A percentile compares a stretch with the other conserved stretches of the same genome.
These are phyloP conservation scores for Roridomyces roridus DNA, from an alignment of 768 basidiomycete genomes.

Conservation along the genomic window DNA sequence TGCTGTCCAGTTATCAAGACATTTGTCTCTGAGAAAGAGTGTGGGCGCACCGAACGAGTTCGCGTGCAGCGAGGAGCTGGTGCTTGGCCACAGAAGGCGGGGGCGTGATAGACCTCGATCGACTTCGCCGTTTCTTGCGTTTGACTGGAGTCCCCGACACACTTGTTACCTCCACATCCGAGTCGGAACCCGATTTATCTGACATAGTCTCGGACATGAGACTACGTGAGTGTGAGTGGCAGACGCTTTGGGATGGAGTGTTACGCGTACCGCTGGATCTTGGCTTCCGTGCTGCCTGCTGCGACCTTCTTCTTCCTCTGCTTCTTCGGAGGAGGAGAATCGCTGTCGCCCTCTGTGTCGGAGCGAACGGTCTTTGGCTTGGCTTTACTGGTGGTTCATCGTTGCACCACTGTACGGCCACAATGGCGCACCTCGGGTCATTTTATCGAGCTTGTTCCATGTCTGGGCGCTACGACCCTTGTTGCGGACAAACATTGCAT, in stretches of 20 bases:
- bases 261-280: conserved; percentile 46
- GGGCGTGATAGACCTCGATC: conserved; percentile 78
- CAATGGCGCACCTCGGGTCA: conserved; percentile 55
- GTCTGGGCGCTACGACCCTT: conserved; percentile 56
- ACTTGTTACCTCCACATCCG: conserved; percentile 47
- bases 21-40: background rate
- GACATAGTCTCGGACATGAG: conserved; percentile 44
- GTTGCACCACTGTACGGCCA: background rate
- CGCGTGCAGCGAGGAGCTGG: conserved; percentile 60
- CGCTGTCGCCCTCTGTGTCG: conserved; percentile 37
- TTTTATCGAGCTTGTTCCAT: conserved; percentile 66
- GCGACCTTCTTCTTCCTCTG: conserved; percentile 46
- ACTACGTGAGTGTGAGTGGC: background rate
- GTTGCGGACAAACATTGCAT: conserved; percentile 76
- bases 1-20: conserved; percentile 37
- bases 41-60: conserved; percentile 61
- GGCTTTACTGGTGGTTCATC: background rate
- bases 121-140: conserved; percentile 58
- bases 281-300: conserved; percentile 46
- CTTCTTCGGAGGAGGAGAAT: conserved; percentile 41
- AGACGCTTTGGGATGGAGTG: background rate
- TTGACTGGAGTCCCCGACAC: conserved; percentile 35
- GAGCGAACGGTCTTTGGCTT: conserved; percentile 16
- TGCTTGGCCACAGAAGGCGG: conserved; percentile 66
- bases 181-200: conserved; percentile 33